Evolutionary conservation across 1,284 basidiomycete species (phyloP).

Genomic region (Marasmius oreades): DNA sequence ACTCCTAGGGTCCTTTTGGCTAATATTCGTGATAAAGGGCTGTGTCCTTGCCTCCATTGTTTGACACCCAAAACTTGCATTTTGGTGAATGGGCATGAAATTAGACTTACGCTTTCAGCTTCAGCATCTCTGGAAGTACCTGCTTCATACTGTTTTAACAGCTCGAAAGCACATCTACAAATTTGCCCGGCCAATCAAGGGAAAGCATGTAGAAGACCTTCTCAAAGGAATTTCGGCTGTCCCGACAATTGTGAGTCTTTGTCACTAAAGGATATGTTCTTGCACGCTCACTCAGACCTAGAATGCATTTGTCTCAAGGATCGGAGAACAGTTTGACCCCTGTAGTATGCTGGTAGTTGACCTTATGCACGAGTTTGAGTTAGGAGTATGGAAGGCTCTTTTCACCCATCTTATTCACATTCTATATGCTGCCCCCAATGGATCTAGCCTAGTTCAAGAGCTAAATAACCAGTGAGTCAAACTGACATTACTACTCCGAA

Average conservation of each 20-base stretch:
- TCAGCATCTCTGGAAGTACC: background rate
- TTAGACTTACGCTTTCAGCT: background rate
- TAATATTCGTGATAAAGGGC: constrained; percentile 25
- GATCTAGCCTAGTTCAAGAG: constrained; percentile 1
- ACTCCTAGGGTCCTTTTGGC: constrained; percentile 25
- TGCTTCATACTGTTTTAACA: background rate
- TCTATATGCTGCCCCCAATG: constrained; percentile 17
- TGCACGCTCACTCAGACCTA: constrained; percentile 7
- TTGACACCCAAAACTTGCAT: constrained; percentile 18
- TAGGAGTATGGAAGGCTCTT: constrained; percentile 33
- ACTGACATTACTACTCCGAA: background rate
- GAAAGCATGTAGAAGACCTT: constrained; percentile 5
- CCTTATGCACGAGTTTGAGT: constrained; percentile 34
- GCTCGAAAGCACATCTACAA: constrained; percentile 22
- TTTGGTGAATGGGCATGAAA: constrained; percentile 11
- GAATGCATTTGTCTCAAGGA: constrained; percentile 29
- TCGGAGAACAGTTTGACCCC: constrained; percentile 25
- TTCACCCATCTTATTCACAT: constrained; percentile 33
- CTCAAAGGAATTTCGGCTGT: background rate
- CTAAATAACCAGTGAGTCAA: constrained; percentile 2
- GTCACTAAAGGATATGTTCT: no score
- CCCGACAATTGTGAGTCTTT: background rate
- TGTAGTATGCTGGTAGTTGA: constrained; percentile 30
- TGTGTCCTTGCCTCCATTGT: constrained; percentile 30
- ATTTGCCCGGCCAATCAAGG: constrained; percentile 14